These are phyloP conservation scores for Claviceps capensis DNA, from an alignment of 2,329 filamentous ascomycete genomes.

Conservation along the genomic window DNA sequence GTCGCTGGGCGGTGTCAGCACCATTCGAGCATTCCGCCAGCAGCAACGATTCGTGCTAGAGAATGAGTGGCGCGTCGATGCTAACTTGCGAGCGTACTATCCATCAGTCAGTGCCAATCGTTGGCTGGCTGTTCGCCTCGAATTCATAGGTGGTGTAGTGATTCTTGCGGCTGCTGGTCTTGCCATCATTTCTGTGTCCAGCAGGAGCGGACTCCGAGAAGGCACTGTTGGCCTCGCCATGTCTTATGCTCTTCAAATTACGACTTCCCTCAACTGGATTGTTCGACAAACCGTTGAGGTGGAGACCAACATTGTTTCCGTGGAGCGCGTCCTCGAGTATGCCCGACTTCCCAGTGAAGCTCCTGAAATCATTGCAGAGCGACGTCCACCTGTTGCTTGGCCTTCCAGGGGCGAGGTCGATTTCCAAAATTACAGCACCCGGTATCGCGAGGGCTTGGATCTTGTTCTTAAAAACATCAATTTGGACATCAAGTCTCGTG, in stretches of 20 bases:
- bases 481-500: slow-evolving; percentile 83
- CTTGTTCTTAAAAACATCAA: slow-evolving; percentile 87
- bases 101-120: slow-evolving; percentile 88
- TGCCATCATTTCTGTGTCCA: slow-evolving; percentile 65
- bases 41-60: slow-evolving; percentile 77
- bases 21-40: slow-evolving; percentile 89
- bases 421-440: slow-evolving; percentile 87
- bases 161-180: slow-evolving; percentile 79
- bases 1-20: slow-evolving; percentile 83
- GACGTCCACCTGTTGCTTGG: slow-evolving; percentile 80
- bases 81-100: slow-evolving; percentile 87
- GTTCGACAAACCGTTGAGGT: slow-evolving; percentile 97
- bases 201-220: slow-evolving; percentile 45
- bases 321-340: slow-evolving; percentile 95
- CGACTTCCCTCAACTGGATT: slow-evolving; percentile 96
- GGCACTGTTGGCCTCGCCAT: slow-evolving; percentile 85
- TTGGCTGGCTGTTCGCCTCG: slow-evolving; percentile 88
- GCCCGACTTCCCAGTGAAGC: slow-evolving; percentile 83
- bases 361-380: slow-evolving; percentile 80
- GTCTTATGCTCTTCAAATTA: slow-evolving; percentile 96
- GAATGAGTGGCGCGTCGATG: slow-evolving; percentile 95
- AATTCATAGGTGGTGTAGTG: slow-evolving; percentile 89
- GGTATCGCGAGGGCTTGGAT: slow-evolving; percentile 81
- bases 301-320: slow-evolving; percentile 99
- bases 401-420: slow-evolving; percentile 76